Evolutionary conservation across 768 basidiomycete genomes (phyloP).

Genomic region (Auriscalpium orientale): DNA sequence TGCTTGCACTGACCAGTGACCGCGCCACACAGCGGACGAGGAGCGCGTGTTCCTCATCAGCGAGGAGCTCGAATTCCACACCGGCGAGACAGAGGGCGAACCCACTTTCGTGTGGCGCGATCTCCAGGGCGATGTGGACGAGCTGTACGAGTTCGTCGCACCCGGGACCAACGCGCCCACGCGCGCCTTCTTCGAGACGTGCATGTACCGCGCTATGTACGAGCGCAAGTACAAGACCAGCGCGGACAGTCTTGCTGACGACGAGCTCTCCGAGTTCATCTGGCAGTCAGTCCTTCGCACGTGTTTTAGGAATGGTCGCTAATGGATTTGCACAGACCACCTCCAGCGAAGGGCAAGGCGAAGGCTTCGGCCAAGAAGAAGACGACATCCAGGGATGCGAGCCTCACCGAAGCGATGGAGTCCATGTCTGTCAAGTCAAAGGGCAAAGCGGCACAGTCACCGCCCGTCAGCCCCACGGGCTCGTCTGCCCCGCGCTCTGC

Average conservation of each 20-base stretch:
- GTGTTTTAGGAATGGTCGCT: background rate
- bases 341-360: slow-evolving; percentile 4
- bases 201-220: slow-evolving; percentile 94
- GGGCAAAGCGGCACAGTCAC: background rate
- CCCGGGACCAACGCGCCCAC: slow-evolving; percentile 71
- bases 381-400: slow-evolving; percentile 2
- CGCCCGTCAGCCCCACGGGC: background rate
- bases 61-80: slow-evolving; percentile 81
- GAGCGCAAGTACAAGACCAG: slow-evolving; percentile 80
- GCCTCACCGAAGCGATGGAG: background rate
- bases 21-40: slow-evolving; percentile 63
- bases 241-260: slow-evolving; percentile 60
- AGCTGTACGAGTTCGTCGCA: slow-evolving; percentile 87
- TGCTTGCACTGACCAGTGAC: slow-evolving; percentile 9
- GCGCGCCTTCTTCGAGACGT: slow-evolving; percentile 83
- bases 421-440: background rate
- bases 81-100: slow-evolving; percentile 65
- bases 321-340: slow-evolving; percentile 7
- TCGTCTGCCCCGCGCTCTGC: background rate
- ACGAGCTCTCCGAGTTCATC: slow-evolving; percentile 71
- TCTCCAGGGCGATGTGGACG: slow-evolving; percentile 84
- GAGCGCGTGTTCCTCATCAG: slow-evolving; percentile 90
- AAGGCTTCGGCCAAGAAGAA: slow-evolving; percentile 19
- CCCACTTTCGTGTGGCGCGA: slow-evolving; percentile 89
- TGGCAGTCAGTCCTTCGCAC: slow-evolving; percentile 59